phyloP scores from a whole-genome alignment of 345 rosid genomes.

The Brassica carinata region DNA sequence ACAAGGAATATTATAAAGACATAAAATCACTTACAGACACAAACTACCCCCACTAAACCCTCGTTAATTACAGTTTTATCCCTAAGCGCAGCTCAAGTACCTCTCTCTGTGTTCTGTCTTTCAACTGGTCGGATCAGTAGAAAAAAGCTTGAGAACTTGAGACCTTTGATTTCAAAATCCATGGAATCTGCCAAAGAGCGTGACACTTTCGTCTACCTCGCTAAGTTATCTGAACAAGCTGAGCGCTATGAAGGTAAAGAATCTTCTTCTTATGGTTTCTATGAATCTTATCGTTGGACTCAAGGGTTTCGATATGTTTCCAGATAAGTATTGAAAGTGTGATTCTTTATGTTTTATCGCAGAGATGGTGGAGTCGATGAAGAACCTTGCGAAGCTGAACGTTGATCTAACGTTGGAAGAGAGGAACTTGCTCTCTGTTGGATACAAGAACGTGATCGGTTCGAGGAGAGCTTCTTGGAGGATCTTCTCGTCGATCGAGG shows the following conservation, averaged over 20 bases:
- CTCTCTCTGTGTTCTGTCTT: conserved; percentile 7
- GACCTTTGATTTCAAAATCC: neutral
- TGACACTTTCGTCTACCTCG: conserved; percentile 52
- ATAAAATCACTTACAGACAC: conserved; percentile 21
- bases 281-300: neutral
- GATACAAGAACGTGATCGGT: conserved; percentile 65
- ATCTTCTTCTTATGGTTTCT: conserved; percentile 17
- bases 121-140: conserved; percentile 20
- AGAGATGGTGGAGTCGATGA: conserved; percentile 66
- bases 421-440: conserved; percentile 59
- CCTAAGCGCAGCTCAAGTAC: conserved; percentile 31
- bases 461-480: conserved; percentile 65
- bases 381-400: conserved; percentile 51
- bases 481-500: conserved; percentile 58
- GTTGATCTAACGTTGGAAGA: conserved; percentile 62
- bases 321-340: conserved; percentile 10
- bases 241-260: conserved; percentile 59
- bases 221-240: conserved; percentile 74
- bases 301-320: neutral
- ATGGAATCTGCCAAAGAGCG: conserved; percentile 53
- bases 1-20: conserved; percentile 22
- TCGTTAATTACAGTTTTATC: conserved; percentile 29
- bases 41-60: conserved; percentile 22
- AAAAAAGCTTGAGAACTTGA: conserved; percentile 10
- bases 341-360: neutral